A percentile compares a stretch with the other conserved stretches of the same genome.
Conservation (phyloP, 306 rosid genomes). For the Begonia peltatifolia region DNA sequence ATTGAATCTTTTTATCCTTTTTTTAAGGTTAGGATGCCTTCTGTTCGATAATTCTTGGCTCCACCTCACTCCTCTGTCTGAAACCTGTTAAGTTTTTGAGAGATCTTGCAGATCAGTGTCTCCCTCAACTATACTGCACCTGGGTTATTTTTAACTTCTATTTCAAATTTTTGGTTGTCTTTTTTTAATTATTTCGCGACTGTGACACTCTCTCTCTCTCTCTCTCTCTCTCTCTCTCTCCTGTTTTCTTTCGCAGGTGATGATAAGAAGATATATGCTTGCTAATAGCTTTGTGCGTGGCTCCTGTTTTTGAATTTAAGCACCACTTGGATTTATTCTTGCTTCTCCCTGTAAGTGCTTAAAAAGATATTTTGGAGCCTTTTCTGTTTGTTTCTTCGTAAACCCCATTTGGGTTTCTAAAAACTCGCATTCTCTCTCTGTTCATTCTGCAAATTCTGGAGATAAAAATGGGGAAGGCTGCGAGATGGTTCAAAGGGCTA, state of each 20-base stretch:
- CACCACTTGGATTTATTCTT: not conserved
- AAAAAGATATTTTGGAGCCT: constrained; percentile 4
- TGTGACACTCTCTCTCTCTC: not conserved
- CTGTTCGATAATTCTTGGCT: constrained; percentile 36
- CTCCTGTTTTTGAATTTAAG: not conserved
- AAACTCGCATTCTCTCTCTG: constrained; percentile 6
- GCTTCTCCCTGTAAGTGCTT: not conserved
- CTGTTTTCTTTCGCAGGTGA: not conserved
- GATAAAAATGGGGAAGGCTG: constrained; percentile 38
- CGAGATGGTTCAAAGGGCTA: constrained; percentile 83
- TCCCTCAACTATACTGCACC: constrained; percentile 26
- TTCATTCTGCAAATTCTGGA: constrained; percentile 1
- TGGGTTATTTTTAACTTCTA: constrained; percentile 1
- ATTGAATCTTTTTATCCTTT: constrained; percentile 14
- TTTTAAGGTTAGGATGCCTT: constrained; percentile 22
- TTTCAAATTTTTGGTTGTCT: not conserved
- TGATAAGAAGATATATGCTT: no score
- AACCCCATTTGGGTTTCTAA: not conserved
- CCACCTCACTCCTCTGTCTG: constrained; percentile 46
- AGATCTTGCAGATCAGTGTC: constrained; percentile 21
- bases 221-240: not conserved
- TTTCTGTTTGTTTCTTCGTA: not conserved
- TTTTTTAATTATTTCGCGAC: no score
- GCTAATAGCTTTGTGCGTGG: not conserved
- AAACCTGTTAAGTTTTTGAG: constrained; percentile 43